These are phyloP conservation scores for Nitzschia sp. DNA, from an alignment of 108 stramenopile genomes.

Conservation along the genomic window DNA sequence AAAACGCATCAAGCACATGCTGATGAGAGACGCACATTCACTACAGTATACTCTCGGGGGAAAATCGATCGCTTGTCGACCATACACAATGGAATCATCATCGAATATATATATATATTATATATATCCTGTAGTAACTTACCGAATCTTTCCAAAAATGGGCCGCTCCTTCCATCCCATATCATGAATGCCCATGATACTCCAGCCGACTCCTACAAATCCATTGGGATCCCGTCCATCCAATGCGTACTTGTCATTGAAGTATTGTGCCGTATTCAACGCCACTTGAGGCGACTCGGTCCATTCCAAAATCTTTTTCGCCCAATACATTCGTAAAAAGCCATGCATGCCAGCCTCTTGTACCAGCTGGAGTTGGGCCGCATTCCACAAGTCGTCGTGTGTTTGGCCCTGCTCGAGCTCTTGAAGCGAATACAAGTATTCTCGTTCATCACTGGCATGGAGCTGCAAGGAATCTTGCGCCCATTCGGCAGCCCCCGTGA, in stretches of 20 bases:
- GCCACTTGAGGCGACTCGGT: slow-evolving; percentile 86
- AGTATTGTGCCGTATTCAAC: slow-evolving; percentile 80
- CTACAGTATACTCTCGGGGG: too few species aligned
- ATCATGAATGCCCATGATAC: slow-evolving; percentile 96
- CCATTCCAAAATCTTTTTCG: slow-evolving; percentile 99
- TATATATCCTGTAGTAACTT: too few species aligned
- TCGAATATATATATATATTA: too few species aligned
- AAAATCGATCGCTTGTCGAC: too few species aligned
- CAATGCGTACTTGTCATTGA: slow-evolving; percentile 97
- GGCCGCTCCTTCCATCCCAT: slow-evolving; percentile 87
- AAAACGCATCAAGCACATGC: too few species aligned
- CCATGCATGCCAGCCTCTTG: slow-evolving; percentile 96
- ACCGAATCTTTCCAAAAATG: slow-evolving; percentile 95
- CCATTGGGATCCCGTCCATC: slow-evolving; percentile 99
- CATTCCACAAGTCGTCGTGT: slow-evolving; percentile 99
- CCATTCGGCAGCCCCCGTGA: slow-evolving; percentile 90
- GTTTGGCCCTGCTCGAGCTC: slow-evolving; percentile 88
- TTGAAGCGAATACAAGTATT: slow-evolving; percentile 77
- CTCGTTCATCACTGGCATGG: slow-evolving; percentile 86
- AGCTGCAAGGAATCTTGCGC: slow-evolving; percentile 86
- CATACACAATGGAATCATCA: too few species aligned
- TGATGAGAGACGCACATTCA: too few species aligned
- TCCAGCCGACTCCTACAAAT: slow-evolving; percentile 97
- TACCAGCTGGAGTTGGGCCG: slow-evolving; percentile 93
- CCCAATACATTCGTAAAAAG: slow-evolving; percentile 99